Percentiles rank a stretch among this genome's conserved stretches.
These are phyloP conservation scores for Trametes villosa DNA, from an alignment of 768 basidiomycete genomes.

Conservation along the genomic window DNA sequence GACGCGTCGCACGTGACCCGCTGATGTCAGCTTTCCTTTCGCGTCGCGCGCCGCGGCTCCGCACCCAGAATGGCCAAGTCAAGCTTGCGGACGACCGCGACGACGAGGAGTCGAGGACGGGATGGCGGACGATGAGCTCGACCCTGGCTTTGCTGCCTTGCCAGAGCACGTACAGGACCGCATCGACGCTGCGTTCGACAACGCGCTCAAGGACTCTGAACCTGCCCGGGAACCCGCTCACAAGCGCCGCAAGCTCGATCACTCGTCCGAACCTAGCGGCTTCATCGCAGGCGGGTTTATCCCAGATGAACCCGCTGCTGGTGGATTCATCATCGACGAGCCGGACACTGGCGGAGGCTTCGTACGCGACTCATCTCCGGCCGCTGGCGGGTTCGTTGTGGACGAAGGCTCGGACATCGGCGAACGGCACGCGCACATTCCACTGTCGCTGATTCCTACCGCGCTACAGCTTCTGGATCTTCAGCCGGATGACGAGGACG, in stretches of 20 bases:
- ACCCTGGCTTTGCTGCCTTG: slow-evolving; percentile 44
- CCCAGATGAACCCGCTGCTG: slow-evolving; percentile 23
- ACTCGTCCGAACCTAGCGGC: slow-evolving; percentile 15
- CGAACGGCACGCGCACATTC: slow-evolving; percentile 43
- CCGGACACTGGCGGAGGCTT: slow-evolving; percentile 19
- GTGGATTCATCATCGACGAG: slow-evolving; percentile 37
- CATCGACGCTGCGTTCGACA: slow-evolving; percentile 59
- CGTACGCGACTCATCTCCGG: slow-evolving; percentile 5
- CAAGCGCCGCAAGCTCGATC: slow-evolving; percentile 24
- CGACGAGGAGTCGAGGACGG: slow-evolving; percentile 9
- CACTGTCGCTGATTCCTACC: slow-evolving; percentile 57
- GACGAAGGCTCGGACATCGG: slow-evolving; percentile 24
- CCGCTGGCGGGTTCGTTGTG: slow-evolving; percentile 38
- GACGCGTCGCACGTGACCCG: slow-evolving; percentile 26
- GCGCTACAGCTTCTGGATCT: slow-evolving; percentile 69
- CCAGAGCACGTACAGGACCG: slow-evolving; percentile 45
- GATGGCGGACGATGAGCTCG: slow-evolving; percentile 19
- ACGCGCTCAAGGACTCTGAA: slow-evolving; percentile 20
- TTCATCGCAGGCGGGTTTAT: slow-evolving; percentile 27
- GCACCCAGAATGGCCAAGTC: neutral
- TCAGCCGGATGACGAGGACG: slow-evolving; percentile 63
- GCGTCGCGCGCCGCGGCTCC: neutral
- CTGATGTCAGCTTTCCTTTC: slow-evolving; percentile 7
- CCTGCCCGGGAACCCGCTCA: slow-evolving; percentile 5
- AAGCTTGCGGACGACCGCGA: neutral